Conservation (phyloP, 352 stramenopile genomes). For the Globisporangium emineosum region DNA sequence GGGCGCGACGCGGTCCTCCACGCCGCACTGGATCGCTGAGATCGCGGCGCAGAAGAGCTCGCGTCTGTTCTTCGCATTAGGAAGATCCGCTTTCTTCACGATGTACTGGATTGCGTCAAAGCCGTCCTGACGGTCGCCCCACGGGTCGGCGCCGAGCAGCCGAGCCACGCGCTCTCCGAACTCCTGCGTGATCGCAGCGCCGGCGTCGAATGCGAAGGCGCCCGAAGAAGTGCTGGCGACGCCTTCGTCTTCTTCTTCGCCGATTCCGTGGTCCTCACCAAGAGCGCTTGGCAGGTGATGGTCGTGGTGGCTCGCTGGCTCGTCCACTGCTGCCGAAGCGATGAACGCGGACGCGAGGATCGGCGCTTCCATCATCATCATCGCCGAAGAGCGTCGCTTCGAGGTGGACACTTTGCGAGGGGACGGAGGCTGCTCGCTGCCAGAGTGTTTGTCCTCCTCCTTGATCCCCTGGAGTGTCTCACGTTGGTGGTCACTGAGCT, state of each 20-base stretch:
- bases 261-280: slow-evolving; percentile 5
- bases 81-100: slow-evolving; percentile 63
- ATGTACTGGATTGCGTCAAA: slow-evolving; percentile 68
- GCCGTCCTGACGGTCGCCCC: slow-evolving; percentile 76
- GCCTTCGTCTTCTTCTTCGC: slow-evolving; percentile 9
- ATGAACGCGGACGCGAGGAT: slow-evolving; percentile 56
- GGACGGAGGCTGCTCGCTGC: slow-evolving; percentile 10
- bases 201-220: slow-evolving; percentile 46
- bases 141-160: slow-evolving; percentile 65
- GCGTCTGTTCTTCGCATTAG: slow-evolving; percentile 31
- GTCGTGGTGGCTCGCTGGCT: slow-evolving; percentile 24
- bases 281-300: neutral
- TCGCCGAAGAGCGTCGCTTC: slow-evolving; percentile 19
- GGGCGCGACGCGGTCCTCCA: slow-evolving; percentile 71
- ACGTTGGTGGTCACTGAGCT: slow-evolving; percentile 5
- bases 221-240: neutral
- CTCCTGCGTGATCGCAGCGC: slow-evolving; percentile 58
- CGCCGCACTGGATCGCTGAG: slow-evolving; percentile 63
- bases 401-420: slow-evolving; percentile 18
- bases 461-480: slow-evolving; percentile 42
- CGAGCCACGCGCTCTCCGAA: slow-evolving; percentile 73
- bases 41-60: slow-evolving; percentile 66
- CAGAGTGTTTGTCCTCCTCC: slow-evolving; percentile 28
- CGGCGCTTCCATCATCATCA: slow-evolving; percentile 34
- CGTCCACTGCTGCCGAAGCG: neutral